Evolutionary conservation across 75 land plant species (phyloP).

Genomic region (Sequoiadendron giganteum): DNA sequence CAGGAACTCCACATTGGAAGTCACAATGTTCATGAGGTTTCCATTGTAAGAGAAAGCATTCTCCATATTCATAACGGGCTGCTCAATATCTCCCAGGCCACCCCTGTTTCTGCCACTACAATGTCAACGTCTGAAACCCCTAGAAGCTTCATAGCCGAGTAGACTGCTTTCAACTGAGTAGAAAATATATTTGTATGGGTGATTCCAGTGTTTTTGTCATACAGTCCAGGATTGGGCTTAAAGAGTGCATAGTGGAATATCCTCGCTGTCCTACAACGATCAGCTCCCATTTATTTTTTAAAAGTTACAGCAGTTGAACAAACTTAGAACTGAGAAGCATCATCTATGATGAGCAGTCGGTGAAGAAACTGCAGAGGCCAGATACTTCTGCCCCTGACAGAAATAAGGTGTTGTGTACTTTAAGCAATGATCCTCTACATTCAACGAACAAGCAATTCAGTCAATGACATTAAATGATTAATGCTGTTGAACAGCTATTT

Average conservation of each 20-base stretch:
- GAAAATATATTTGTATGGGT: constrained; percentile 29
- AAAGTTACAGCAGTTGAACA: too few relatives aligned
- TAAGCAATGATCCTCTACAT: not conserved
- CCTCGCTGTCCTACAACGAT: too few relatives aligned
- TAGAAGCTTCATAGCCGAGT: constrained; percentile 42
- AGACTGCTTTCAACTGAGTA: constrained; percentile 48
- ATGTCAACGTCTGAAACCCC: constrained; percentile 27
- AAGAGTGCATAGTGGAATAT: constrained; percentile 19
- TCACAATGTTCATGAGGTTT: constrained; percentile 35
- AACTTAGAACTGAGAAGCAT: not conserved
- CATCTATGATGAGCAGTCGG: too few relatives aligned
- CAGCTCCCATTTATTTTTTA: too few relatives aligned
- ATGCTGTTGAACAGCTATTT: too few relatives aligned
- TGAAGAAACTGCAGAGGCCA: not conserved
- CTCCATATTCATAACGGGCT: too few relatives aligned
- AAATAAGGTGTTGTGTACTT: not conserved
- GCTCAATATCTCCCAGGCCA: constrained; percentile 48
- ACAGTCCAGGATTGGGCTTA: constrained; percentile 16
- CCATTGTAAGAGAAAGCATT: constrained; percentile 47
- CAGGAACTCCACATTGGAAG: not conserved
- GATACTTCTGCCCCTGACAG: not conserved
- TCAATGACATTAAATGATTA: not conserved
- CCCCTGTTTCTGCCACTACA: constrained; percentile 48
- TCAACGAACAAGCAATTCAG: not conserved
- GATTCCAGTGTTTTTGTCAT: constrained; percentile 15